Percentiles rank a stretch among this genome's conserved stretches.
Conservation (phyloP, 2,329 filamentous ascomycete species). For the Leptographium procerum region DNA sequence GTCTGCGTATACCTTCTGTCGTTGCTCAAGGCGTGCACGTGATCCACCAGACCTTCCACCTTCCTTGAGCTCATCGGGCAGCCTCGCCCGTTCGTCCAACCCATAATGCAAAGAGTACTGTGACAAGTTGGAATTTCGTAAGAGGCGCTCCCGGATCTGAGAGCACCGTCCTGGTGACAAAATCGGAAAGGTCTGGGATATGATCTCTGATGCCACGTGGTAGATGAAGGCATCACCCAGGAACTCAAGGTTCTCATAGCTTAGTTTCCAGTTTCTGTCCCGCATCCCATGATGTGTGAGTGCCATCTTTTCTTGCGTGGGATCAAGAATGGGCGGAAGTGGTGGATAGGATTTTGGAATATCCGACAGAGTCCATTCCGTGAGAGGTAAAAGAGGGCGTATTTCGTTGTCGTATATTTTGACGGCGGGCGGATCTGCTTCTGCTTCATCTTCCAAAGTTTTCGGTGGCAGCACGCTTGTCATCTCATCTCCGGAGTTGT, state of each 20-base stretch:
- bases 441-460: not conserved
- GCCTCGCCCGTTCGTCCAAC: conserved; percentile 51
- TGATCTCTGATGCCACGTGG: conserved; percentile 57
- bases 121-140: conserved; percentile 70
- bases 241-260: conserved; percentile 80
- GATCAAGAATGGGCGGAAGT: conserved; percentile 50
- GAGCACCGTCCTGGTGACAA: conserved; percentile 58
- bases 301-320: conserved; percentile 46
- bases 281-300: conserved; percentile 51
- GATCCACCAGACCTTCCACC: conserved; percentile 25
- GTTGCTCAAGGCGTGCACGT: conserved; percentile 35
- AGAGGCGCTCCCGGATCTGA: conserved; percentile 64
- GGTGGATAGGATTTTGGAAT: conserved; percentile 39
- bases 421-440: not conserved
- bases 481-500: not conserved
- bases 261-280: conserved; percentile 25
- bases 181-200: conserved; percentile 58
- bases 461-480: too few relatives aligned
- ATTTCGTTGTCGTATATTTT: not conserved
- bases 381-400: conserved; percentile 10
- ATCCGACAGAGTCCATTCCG: conserved; percentile 35
- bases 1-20: conserved; percentile 68
- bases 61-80: conserved; percentile 36
- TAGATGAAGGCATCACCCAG: conserved; percentile 77
- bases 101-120: conserved; percentile 59